Evolutionary conservation across 2,329 filamentous ascomycete species (phyloP).

Genomic region (Calonectria crousiana): DNA sequence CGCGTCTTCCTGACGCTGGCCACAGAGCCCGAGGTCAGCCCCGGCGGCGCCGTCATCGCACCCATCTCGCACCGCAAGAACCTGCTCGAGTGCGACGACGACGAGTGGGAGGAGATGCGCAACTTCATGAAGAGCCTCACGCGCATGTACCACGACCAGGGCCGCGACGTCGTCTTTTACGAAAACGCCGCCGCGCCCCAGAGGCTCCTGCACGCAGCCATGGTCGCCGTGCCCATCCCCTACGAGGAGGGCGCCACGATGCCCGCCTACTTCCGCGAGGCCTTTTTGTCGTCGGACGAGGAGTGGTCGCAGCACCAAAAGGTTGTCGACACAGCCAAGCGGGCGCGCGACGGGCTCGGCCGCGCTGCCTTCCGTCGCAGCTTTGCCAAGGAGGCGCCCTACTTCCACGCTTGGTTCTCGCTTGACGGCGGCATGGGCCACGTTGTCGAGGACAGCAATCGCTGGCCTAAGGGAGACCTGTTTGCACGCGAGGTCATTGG

Average conservation of each 20-base stretch:
- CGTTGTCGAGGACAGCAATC: constrained; percentile 85
- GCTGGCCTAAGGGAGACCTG: constrained; percentile 91
- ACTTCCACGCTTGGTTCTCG: constrained; percentile 97
- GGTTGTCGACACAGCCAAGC: constrained; percentile 86
- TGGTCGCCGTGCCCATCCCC: constrained; percentile 88
- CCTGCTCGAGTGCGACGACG: constrained; percentile 96
- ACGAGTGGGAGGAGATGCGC: constrained; percentile 98
- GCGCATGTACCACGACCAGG: constrained; percentile 93
- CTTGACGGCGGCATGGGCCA: constrained; percentile 94
- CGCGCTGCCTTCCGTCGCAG: constrained; percentile 84
- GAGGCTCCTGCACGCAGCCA: constrained; percentile 84
- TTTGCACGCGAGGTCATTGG: constrained; percentile 94
- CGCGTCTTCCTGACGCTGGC: constrained; percentile 89
- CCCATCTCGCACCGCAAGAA: constrained; percentile 90
- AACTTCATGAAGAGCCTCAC: constrained; percentile 99
- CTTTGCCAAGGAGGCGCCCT: constrained; percentile 95
- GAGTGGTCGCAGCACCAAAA: constrained; percentile 98
- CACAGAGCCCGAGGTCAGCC: constrained; percentile 87
- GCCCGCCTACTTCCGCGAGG: constrained; percentile 95
- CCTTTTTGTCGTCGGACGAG: constrained; percentile 87
- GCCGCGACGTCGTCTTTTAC: constrained; percentile 94
- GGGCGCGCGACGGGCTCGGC: constrained; percentile 74
- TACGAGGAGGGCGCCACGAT: constrained; percentile 92
- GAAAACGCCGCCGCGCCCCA: constrained; percentile 91
- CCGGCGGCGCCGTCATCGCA: constrained; percentile 88